Conservation (phyloP, 345 rosid species). For the Aethionema arabicum region DNA sequence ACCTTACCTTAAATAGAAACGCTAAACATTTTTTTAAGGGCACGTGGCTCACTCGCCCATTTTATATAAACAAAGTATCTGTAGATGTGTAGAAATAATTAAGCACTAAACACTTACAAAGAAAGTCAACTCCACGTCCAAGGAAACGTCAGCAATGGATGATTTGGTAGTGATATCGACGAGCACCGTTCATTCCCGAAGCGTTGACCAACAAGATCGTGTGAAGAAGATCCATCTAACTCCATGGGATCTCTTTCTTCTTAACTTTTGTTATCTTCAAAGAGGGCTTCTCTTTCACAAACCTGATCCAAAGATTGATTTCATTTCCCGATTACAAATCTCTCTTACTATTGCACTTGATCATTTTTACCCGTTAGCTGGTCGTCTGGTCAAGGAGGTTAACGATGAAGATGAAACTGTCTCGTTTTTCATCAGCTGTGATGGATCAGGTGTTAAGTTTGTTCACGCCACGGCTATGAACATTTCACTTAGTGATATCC, state of each 20-base stretch:
- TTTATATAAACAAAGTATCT: too few species aligned
- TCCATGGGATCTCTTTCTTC: slow-evolving; percentile 41
- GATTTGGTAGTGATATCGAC: too few species aligned
- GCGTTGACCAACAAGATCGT: not conserved
- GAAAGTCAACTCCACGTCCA: too few species aligned
- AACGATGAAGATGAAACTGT: slow-evolving; percentile 27
- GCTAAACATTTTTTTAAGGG: too few species aligned
- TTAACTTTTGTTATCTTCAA: slow-evolving; percentile 37
- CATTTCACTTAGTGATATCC: slow-evolving; percentile 34
- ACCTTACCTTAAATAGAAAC: too few species aligned
- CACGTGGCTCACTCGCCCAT: too few species aligned
- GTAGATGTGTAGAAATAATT: too few species aligned
- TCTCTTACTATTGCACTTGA: slow-evolving; percentile 41
- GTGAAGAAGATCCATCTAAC: slow-evolving; percentile 32
- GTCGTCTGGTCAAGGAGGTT: slow-evolving; percentile 36
- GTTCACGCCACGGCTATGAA: slow-evolving; percentile 40
- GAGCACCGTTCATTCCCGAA: too few species aligned
- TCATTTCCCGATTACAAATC: slow-evolving; percentile 30
- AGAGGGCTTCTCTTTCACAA: slow-evolving; percentile 39
- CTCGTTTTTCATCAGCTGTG: slow-evolving; percentile 43
- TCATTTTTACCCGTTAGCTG: slow-evolving; percentile 42
- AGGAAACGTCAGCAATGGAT: too few species aligned
- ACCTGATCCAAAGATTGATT: slow-evolving; percentile 23
- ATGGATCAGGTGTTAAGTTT: slow-evolving; percentile 45
- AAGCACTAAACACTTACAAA: too few species aligned